phyloP scores from a whole-genome alignment of 305 asterid genomes.

The Plantago coronopus region DNA sequence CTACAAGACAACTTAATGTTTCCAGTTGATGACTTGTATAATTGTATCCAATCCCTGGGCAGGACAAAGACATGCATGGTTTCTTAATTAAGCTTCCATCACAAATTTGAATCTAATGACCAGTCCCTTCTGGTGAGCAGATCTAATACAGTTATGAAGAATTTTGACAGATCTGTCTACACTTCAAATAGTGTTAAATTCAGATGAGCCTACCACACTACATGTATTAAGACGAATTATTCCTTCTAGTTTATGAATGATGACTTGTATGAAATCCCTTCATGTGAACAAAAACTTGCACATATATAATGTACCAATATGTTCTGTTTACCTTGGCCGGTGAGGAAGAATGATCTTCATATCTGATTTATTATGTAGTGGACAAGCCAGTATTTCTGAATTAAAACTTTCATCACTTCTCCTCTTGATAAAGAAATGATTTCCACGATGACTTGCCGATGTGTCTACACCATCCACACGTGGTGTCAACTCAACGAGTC shows the following conservation, averaged over 20 bases:
- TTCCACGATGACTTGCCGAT: slow-evolving; percentile 85
- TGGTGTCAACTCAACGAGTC: slow-evolving; percentile 61
- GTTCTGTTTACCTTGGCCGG: slow-evolving; percentile 60
- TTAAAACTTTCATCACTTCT: slow-evolving; percentile 81
- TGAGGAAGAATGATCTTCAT: slow-evolving; percentile 72
- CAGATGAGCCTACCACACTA: no score
- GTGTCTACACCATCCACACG: slow-evolving; percentile 76
- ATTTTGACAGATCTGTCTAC: background rate
- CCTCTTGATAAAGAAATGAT: slow-evolving; percentile 74
- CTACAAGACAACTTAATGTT: no score
- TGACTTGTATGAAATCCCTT: no score
- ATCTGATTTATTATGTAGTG: slow-evolving; percentile 60
- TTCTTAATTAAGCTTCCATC: background rate
- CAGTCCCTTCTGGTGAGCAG: background rate
- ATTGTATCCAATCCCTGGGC: no score
- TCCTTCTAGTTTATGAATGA: no score
- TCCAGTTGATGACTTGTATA: no score
- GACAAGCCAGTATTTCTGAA: slow-evolving; percentile 82
- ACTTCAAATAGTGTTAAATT: no score
- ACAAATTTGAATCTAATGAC: background rate
- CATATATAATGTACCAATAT: slow-evolving; percentile 7
- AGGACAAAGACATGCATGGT: no score
- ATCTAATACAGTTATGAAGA: background rate
- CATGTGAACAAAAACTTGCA: no score
- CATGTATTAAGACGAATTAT: no score